A percentile compares a stretch with the other conserved stretches of the same genome.
Conservation (phyloP, 2,329 filamentous ascomycete species). For the Botrytis hyacinthi region DNA sequence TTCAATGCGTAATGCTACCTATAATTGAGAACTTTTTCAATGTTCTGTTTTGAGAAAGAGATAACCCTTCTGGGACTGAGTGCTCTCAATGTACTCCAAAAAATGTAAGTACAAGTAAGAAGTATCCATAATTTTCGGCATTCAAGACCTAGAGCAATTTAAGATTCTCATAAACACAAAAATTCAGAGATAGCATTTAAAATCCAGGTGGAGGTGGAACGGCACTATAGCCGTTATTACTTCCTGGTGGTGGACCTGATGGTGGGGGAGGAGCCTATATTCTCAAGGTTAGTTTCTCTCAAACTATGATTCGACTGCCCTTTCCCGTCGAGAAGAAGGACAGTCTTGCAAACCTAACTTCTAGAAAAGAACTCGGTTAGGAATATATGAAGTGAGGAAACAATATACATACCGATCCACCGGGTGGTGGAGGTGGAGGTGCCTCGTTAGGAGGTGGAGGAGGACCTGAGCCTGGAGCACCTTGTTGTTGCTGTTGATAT, state of each 20-base stretch:
- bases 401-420: slow-evolving; percentile 40
- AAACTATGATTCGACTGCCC: neutral
- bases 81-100: neutral
- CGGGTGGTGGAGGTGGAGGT: slow-evolving; percentile 61
- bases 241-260: slow-evolving; percentile 52
- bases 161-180: neutral
- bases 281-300: slow-evolving; percentile 20
- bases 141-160: neutral
- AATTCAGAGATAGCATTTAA: slow-evolving; percentile 31
- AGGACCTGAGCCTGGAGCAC: slow-evolving; percentile 46
- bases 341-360: slow-evolving; percentile 6
- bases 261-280: slow-evolving; percentile 55
- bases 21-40: neutral
- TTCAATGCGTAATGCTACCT: neutral
- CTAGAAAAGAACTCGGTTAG: slow-evolving; percentile 6
- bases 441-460: slow-evolving; percentile 53
- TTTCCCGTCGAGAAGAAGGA: no score
- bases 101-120: neutral
- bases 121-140: slow-evolving; percentile 14
- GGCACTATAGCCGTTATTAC: slow-evolving; percentile 56
- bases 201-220: slow-evolving; percentile 54
- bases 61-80: neutral
- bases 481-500: slow-evolving; percentile 44
- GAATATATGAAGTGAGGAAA: slow-evolving; percentile 1
- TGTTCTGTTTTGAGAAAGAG: neutral